A percentile compares a stretch with the other conserved stretches of the same genome.
Evolutionary conservation across 345 rosid species (phyloP).

Genomic region (Eucalyptus globulus): DNA sequence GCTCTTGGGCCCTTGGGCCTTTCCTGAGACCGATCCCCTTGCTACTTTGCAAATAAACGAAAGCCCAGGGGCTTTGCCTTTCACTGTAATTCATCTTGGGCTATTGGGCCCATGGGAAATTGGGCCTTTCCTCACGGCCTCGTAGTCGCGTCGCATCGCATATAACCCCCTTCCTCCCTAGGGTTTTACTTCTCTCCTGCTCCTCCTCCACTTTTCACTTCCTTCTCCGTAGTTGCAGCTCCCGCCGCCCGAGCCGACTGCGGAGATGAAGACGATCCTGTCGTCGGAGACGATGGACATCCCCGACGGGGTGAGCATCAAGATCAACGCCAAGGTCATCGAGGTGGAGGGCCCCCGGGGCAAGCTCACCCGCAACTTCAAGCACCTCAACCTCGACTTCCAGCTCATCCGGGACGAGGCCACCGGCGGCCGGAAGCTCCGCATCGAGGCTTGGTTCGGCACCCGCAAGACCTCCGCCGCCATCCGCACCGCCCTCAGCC

Average conservation of each 20-base stretch:
- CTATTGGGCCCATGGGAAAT: not conserved
- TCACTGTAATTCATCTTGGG: not conserved
- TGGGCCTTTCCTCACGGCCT: not conserved
- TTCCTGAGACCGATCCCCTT: too few species aligned
- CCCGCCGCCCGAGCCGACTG: not conserved
- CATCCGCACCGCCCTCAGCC: constrained; percentile 30
- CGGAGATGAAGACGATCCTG: constrained; percentile 30
- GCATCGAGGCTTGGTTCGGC: constrained; percentile 20
- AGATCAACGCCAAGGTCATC: constrained; percentile 23
- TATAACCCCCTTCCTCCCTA: not conserved
- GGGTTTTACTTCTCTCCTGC: not conserved
- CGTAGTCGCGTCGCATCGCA: not conserved
- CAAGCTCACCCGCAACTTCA: constrained; percentile 26
- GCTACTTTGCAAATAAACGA: not conserved
- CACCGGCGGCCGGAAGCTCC: constrained; percentile 8
- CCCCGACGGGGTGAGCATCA: constrained; percentile 31
- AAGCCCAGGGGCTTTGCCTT: not conserved
- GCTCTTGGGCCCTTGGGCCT: not conserved
- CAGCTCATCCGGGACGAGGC: constrained; percentile 17
- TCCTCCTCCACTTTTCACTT: not conserved
- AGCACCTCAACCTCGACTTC: constrained; percentile 40
- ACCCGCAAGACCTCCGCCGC: constrained; percentile 18
- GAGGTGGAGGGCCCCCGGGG: constrained; percentile 42
- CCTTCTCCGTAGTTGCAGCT: not conserved
- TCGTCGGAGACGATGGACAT: constrained; percentile 39